Evolutionary conservation across 805 yeast genomes (phyloP).

Genomic region (Sugiyamaella marilandica): DNA sequence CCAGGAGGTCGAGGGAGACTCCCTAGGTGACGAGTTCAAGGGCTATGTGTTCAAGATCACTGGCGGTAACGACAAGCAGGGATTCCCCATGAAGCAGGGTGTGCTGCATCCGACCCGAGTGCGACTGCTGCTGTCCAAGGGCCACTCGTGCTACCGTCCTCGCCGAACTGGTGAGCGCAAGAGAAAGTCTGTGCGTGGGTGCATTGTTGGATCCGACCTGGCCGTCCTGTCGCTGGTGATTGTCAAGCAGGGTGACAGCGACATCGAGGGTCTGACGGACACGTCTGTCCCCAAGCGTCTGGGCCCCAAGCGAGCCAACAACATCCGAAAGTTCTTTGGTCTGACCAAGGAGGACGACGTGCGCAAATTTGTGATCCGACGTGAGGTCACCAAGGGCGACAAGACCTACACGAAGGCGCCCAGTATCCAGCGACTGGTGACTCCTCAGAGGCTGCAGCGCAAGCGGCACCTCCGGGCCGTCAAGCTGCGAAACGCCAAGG

Average conservation of each 20-base stretch:
- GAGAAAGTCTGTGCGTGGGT: conserved; percentile 99
- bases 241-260: conserved; percentile 96
- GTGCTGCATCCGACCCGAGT: conserved; percentile 99
- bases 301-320: conserved; percentile 99
- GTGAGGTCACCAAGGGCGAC: conserved; percentile 97
- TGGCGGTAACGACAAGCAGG: conserved; percentile 99
- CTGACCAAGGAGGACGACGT: conserved; percentile 91
- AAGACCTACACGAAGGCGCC: conserved; percentile 99
- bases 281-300: conserved; percentile 95
- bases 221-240: conserved; percentile 90
- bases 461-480: conserved; percentile 93
- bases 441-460: conserved; percentile 99
- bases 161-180: conserved; percentile 99
- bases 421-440: conserved; percentile 98
- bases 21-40: conserved; percentile 97
- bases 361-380: conserved; percentile 90
- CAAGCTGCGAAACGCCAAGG: conserved; percentile 96
- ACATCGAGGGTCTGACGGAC: conserved; percentile 95
- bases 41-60: conserved; percentile 98
- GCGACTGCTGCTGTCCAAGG: conserved; percentile 87
- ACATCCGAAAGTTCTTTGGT: conserved; percentile 99
- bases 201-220: conserved; percentile 95
- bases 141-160: conserved; percentile 98
- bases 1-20: conserved; percentile 98
- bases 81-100: conserved; percentile 99